Percentiles rank a stretch among this genome's conserved stretches.
Evolutionary conservation across 1,139 yeast genomes (phyloP).

Genomic region (Magnusiomyces tetraspermus): DNA sequence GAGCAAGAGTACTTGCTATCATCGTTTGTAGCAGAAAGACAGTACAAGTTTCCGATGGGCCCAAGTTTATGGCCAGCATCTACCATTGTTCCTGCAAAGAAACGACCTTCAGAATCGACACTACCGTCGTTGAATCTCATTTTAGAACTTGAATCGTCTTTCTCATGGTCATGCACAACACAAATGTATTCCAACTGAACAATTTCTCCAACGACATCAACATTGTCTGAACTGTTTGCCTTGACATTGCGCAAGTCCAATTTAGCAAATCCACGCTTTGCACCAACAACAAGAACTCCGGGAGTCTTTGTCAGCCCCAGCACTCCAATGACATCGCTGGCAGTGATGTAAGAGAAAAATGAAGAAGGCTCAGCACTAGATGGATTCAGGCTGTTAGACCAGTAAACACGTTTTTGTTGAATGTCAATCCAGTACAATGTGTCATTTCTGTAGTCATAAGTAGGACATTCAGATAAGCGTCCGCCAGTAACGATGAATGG

Average conservation of each 20-base stretch:
- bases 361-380: conserved; percentile 17
- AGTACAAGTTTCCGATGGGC: conserved; percentile 32
- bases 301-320: conserved; percentile 27
- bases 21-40: conserved; percentile 29
- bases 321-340: conserved; percentile 25
- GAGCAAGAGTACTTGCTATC: neutral
- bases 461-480: conserved; percentile 30
- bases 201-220: conserved; percentile 7
- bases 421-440: conserved; percentile 30
- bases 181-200: conserved; percentile 15
- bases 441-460: conserved; percentile 26
- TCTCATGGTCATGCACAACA: conserved; percentile 16
- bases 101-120: conserved; percentile 32
- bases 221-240: conserved; percentile 13
- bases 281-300: conserved; percentile 25
- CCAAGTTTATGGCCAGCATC: conserved; percentile 14
- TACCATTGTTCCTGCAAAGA: conserved; percentile 28
- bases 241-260: conserved; percentile 19
- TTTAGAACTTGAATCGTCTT: neutral
- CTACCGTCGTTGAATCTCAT: conserved; percentile 31
- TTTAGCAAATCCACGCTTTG: conserved; percentile 26
- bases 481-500: conserved; percentile 23
- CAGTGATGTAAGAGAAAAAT: conserved; percentile 13
- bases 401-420: conserved; percentile 23
- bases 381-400: conserved; percentile 20